Evolutionary conservation across 306 rosid genomes (phyloP).

Genomic region (Rosa lucieae): DNA sequence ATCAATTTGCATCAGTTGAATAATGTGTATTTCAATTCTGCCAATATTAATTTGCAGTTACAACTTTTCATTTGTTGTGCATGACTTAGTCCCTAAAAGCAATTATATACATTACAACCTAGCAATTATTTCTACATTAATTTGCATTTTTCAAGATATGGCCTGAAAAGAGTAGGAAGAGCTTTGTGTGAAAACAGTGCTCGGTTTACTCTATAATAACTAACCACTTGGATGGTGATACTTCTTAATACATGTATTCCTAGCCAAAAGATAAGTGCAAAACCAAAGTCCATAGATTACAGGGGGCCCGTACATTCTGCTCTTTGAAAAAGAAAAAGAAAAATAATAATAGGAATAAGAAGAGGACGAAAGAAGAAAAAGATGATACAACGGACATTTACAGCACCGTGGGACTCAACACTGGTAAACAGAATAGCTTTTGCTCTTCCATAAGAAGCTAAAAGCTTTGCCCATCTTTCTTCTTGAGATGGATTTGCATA

Average conservation of each 20-base stretch:
- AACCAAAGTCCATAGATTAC: conserved; percentile 71
- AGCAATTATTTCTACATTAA: neutral
- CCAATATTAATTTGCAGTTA: neutral
- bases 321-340: conserved; percentile 41
- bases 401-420: conserved; percentile 36
- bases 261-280: conserved; percentile 28
- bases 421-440: conserved; percentile 38
- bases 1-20: neutral
- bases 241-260: conserved; percentile 44
- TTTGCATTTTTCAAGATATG: neutral
- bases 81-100: neutral
- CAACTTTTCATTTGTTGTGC: neutral
- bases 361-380: conserved; percentile 31
- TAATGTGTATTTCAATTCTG: neutral
- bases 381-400: conserved; percentile 56
- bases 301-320: conserved; percentile 77
- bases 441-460: conserved; percentile 78
- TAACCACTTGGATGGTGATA: conserved; percentile 27
- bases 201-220: neutral
- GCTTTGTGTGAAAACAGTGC: neutral
- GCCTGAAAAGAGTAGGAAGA: neutral
- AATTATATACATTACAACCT: neutral
- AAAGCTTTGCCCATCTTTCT: conserved; percentile 67
- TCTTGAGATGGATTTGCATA: conserved; percentile 69
- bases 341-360: conserved; percentile 27